Evolutionary conservation across 352 stramenopile species (phyloP), one percentile per base, ranked within the genome.

Genomic region (Phytopythium mirpurense): DNA sequence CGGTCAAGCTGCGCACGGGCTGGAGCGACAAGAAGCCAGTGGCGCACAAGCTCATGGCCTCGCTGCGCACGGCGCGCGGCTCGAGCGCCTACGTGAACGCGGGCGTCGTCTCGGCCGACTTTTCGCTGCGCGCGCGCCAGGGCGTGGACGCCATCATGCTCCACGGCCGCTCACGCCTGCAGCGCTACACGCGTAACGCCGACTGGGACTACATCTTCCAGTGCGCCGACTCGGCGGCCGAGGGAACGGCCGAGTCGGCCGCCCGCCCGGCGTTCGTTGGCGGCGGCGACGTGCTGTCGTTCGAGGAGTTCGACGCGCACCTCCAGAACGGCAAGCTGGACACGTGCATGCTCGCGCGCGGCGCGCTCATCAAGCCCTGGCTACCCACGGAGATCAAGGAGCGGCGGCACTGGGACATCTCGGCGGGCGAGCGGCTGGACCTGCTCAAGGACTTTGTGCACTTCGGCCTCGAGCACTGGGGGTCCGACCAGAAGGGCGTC

Each of bases 281-380:
- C 35, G 86, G 86, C 48, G 88, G 88, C 4, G 88, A 96, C 49
- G 84, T 96, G 54, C 69, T 96, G 10, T 90, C 76, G 47, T 90
- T 79, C 56, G 70, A 90, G 32, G 87, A 94, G 55, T 94, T 93
- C 49, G 67, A 96, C 57, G 62, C 76, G 14, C 84, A 96, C 63
- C 59, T 96, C 23, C 63, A 81, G 63, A 90, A 88, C 34, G 75
- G 82, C 54, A 86, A 90, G 60, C 67, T 97, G 29, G 82, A 90
- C 44, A 96, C 87, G 18, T 93, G 80, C 52, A 97, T 98, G 87
- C 59, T 96, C 46, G 88, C 74, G 2, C 86, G 91, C 27, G 92
- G 96, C 48, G 97, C 96, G 7, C 83, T 99, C 18, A 99, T 99
- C 72, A 99, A 99, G 78, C 97, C 97, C 26, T 99, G 97, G 97